Base-by-base conservation (phyloP, 2,329 filamentous ascomycete species). In the Fusarium mundagurra region DNA sequence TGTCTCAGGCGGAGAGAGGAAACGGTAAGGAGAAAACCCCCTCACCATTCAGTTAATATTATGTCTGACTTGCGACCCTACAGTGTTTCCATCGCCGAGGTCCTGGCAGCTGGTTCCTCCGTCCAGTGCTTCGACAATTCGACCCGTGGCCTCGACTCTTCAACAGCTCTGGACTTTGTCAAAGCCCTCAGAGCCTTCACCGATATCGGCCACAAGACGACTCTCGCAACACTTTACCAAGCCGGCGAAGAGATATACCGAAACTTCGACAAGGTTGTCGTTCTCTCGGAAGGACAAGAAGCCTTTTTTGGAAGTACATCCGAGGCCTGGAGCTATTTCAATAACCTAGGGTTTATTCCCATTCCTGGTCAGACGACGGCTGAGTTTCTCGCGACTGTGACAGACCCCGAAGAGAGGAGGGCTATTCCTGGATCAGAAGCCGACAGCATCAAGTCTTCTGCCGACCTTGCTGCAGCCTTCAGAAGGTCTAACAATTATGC, bases 1-100 rank as follows among this genome's bases (percentile, higher is more conserved):
- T 10, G 51, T 55, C 2, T 55, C 51, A 1, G 51, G 51, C 2
- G 51, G 51, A 29, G 51, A 55, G 24, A 55, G 51, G 10, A 55
- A 55, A 18, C 51, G 51, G 51, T 55, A n/a, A 55, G 36, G 5
- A 22, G 4, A 22, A 20, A 7, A n/a, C n/a, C n/a, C 11, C 12
- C 5, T 8, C 13, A 20, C 2, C n/a, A n/a, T 3, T 8, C 3
- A 8, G 9, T 1, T 5, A 17, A 8, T 17, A 38, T 12, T 3
- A 9, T 53, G 18, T 12, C 48, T 51, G 3, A 51, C 17, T 3
- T 27, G 10, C 13, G 8, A 17, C 3, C 3, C 11, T 24, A 0
- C n/a, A 55, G 51, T 55, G 51, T 55, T 27, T 55, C 51, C 14
- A 55, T 55, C 51, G 36, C 51, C 3, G 51, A 55, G 11, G 51